phyloP scores from a whole-genome alignment of 139 green algal species.

The Volvox reticuliferus region DNA sequence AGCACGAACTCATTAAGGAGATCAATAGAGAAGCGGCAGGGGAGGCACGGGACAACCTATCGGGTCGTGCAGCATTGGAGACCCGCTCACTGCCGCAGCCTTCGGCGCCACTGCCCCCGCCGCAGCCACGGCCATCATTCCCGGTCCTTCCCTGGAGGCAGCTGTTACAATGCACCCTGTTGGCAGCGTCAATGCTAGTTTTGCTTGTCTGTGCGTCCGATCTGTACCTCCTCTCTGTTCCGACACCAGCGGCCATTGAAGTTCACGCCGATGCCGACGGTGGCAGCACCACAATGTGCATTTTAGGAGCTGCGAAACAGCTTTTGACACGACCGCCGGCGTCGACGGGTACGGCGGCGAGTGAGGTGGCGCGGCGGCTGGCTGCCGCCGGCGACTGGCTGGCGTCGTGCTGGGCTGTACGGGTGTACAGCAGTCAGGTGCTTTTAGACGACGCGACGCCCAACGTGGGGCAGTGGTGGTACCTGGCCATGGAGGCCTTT shows the following conservation, averaged over 20 bases:
- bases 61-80: no score
- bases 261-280: not conserved
- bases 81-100: no score
- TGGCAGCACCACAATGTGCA: not conserved
- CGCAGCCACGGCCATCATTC: not conserved
- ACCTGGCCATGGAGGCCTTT: slow-evolving; percentile 85
- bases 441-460: slow-evolving; percentile 71
- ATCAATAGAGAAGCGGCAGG: no score
- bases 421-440: slow-evolving; percentile 59
- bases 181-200: not conserved
- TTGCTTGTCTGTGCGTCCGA: slow-evolving; percentile 53
- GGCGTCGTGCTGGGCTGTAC: slow-evolving; percentile 46
- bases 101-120: not conserved
- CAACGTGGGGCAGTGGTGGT: slow-evolving; percentile 86
- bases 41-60: no score
- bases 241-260: not conserved
- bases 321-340: not conserved
- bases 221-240: not conserved
- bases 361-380: not conserved
- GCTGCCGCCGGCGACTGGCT: not conserved
- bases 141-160: not conserved
- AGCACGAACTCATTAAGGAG: not conserved
- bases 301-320: not conserved
- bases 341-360: not conserved
- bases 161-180: not conserved